Conservation (phyloP, 2,329 filamentous ascomycete genomes). For the Aspergillus sp. region DNA sequence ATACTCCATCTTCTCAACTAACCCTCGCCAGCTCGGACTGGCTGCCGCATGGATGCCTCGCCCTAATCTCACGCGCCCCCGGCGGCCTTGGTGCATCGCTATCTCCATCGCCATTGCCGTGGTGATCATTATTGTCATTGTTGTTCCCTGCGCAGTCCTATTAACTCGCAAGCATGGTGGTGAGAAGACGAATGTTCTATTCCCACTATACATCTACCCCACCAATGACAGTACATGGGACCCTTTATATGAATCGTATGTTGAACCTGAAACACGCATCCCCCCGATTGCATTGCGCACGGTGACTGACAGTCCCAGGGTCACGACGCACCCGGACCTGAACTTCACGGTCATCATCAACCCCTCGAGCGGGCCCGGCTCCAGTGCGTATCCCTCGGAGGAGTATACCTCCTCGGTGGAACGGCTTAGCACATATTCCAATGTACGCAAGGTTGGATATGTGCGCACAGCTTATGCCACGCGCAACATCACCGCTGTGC, state of each 20-base stretch:
- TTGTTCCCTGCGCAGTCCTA: conserved; percentile 17
- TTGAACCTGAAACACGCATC: neutral
- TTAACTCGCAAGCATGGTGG: conserved; percentile 11
- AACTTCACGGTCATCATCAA: conserved; percentile 36
- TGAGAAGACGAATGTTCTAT: conserved; percentile 18
- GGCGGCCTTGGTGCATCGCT: conserved; percentile 17
- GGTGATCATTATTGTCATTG: conserved; percentile 19
- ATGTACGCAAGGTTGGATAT: conserved; percentile 47
- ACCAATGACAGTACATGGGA: conserved; percentile 24
- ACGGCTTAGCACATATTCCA: conserved; percentile 41
- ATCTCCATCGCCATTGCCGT: conserved; percentile 12
- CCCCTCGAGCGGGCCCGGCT: conserved; percentile 38
- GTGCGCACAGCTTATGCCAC: conserved; percentile 41
- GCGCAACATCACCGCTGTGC: conserved; percentile 34
- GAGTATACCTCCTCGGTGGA: conserved; percentile 39
- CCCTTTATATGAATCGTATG: conserved; percentile 25
- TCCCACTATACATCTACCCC: conserved; percentile 32
- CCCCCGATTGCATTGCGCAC: neutral
- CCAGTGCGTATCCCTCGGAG: conserved; percentile 30
- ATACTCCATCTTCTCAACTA: neutral
- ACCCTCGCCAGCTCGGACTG: conserved; percentile 4
- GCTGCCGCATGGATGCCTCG: conserved; percentile 3
- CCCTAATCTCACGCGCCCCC: conserved; percentile 11
- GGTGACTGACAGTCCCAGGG: conserved; percentile 7
- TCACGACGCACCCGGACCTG: conserved; percentile 25